phyloP scores from a whole-genome alignment of 2,329 filamentous ascomycete genomes.

The Sordariomycetes sp. region DNA sequence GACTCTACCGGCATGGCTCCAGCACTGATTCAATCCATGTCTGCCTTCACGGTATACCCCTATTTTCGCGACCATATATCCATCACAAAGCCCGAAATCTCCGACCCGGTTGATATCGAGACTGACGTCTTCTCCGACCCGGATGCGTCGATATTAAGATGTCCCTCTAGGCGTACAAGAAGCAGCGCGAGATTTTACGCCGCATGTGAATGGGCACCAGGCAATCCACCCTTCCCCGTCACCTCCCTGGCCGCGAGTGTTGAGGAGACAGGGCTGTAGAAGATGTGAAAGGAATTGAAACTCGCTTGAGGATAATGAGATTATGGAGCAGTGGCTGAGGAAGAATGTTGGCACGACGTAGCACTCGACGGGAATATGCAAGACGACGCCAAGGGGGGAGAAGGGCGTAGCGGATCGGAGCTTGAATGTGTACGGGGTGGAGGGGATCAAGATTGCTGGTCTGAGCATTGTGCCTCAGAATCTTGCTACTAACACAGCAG shows the following conservation, averaged over 20 bases:
- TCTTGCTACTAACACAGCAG: slow-evolving; percentile 28
- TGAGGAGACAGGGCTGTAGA: slow-evolving; percentile 11
- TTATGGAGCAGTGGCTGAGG: slow-evolving; percentile 28
- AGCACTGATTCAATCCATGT: slow-evolving; percentile 37
- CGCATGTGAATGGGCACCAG: slow-evolving; percentile 29
- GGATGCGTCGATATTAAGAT: slow-evolving; percentile 38
- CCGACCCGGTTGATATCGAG: slow-evolving; percentile 34
- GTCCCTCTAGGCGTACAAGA: slow-evolving; percentile 51
- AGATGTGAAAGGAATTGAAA: slow-evolving; percentile 25
- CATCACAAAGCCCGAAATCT: slow-evolving; percentile 30
- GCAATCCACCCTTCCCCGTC: slow-evolving; percentile 26
- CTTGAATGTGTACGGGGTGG: slow-evolving; percentile 25
- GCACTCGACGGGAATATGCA: slow-evolving; percentile 28
- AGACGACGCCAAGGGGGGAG: slow-evolving; percentile 23
- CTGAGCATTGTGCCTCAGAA: slow-evolving; percentile 22
- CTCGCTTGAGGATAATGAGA: slow-evolving; percentile 29
- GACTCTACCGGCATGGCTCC: slow-evolving; percentile 21
- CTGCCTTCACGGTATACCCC: slow-evolving; percentile 43
- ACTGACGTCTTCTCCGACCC: slow-evolving; percentile 40
- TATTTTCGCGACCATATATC: slow-evolving; percentile 49
- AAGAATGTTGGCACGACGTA: slow-evolving; percentile 23
- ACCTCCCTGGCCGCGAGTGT: slow-evolving; percentile 22
- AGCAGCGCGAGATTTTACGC: slow-evolving; percentile 43
- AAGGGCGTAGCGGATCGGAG: slow-evolving; percentile 24
- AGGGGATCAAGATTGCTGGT: slow-evolving; percentile 22